Evolutionary conservation across 2,329 filamentous ascomycete species (phyloP), one percentile per base, ranked within the genome.

Genomic region (Ophiostoma himal-ulmi): DNA sequence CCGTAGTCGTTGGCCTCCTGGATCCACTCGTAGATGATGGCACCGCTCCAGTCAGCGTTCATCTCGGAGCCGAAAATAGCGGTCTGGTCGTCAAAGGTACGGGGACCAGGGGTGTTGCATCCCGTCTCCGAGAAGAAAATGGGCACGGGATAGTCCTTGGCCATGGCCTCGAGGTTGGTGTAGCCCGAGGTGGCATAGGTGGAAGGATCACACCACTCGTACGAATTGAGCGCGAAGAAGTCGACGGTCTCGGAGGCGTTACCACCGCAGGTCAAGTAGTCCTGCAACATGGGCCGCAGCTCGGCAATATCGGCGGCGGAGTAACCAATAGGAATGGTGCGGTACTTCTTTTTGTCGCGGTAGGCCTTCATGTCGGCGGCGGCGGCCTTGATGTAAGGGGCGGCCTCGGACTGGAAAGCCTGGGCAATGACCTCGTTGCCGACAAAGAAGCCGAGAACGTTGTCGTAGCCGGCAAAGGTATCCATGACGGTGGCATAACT

Each of bases 61-160:
- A 96, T 96, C 2, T 91, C 80, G 0, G 83, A 75, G 62, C 91
- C 90, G 75, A 95, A 90, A 75, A 96, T 92, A 68, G 91, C 88
- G 57, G 85, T 83, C 79, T 95, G 91, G 77, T 96, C 90, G 34
- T 83, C 83, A 77, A 91, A 93, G 1, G 83, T 80, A 62, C 90
- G 85, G 0, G 89, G 88, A 1, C 81, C 80, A 0, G 83, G 83
- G 6, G 82, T 84, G 77, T 91, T 94, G 84, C 93, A 96, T 71
- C 93, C 93, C 3, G 92, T 95, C 80, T 96, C 93, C 44, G 91
- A 94, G 80, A 96, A 92, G 83, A 93, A 94, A 75, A 95, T 92
- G 26, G 92, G 93, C n/a, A 96, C 88, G 66, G 88, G 89, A 79
- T 93, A 94, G 75, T 86, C 80, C 52, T 85, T 84, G 6, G 91